Evolutionary conservation across 2,329 filamentous ascomycete species (phyloP), one percentile per base, ranked within the genome.

Genomic region (Nectriaceae sp.): DNA sequence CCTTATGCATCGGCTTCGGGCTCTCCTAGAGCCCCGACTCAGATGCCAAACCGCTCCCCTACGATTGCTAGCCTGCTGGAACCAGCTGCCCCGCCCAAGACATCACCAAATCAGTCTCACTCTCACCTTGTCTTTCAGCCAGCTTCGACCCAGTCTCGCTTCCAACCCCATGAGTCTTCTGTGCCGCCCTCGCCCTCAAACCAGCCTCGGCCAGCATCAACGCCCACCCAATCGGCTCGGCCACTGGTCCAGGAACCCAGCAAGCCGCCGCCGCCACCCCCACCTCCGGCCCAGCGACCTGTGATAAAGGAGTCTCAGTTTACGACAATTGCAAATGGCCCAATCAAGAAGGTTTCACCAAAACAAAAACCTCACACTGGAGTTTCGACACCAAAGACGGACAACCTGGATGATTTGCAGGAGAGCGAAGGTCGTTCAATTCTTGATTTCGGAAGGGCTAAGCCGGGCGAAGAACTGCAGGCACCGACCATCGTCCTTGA

Each of bases 51-150:
- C 44, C 68, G 62, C 33, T 97, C 93, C 4, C 92, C 93, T 1
- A 93, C 93, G 3, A 96, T 97, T 58, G 87, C 90, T 5, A 96
- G 90, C 70, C 79, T 97, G 48, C 89, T 97, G 42, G 90, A 96
- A 38, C 69, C 67, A 13, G 66, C 70, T 5, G 69, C 68, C 4
- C 66, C 63, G 3, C 35, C 55, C 15, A 60, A 61, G 40, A 53
- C 56, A 15, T 68, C 64, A 38, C 65, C 61, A 2, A 62, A 55
- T 15, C 63, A 65, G 21, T 52, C 67, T 3, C 65, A 61, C 67
- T 53, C 67, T 3, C 26, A 55, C 15, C 55, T 60, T 44, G 49
- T 58, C 41, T 57, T 57, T 43, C 65, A 67, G 29, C 54, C 62
- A 16, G 45, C 56, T 10, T 45, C 59, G 16, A 59, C 63, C 16